Conservation (phyloP, 345 rosid genomes). For the Camelina neglecta region DNA sequence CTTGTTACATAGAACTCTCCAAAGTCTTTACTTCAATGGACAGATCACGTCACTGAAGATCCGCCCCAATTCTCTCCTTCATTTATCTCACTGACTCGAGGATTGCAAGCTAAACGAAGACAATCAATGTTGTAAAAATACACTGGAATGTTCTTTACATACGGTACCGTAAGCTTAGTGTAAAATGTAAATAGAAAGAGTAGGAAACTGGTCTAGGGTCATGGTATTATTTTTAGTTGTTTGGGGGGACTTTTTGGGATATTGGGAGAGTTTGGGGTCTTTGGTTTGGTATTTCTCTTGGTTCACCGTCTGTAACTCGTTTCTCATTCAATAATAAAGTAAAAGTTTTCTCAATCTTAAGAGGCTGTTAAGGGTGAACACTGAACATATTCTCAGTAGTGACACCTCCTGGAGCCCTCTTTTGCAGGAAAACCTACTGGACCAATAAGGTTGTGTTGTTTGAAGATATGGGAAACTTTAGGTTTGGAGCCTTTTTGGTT, state of each 20-base stretch:
- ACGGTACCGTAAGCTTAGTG: not conserved
- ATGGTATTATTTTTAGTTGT: not conserved
- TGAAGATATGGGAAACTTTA: not conserved
- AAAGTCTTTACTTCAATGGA: constrained; percentile 11
- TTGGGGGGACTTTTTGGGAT: constrained; percentile 3
- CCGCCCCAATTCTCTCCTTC: constrained; percentile 6
- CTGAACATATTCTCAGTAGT: not conserved
- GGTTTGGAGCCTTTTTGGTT: not conserved
- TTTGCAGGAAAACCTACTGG: constrained; percentile 7
- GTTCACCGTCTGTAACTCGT: constrained; percentile 14
- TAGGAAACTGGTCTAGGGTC: not conserved
- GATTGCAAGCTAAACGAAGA: constrained; percentile 5
- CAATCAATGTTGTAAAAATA: constrained; percentile 13
- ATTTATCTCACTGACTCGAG: constrained; percentile 15
- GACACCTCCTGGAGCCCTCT: not conserved
- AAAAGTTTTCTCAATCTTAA: constrained; percentile 12
- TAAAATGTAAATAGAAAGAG: constrained; percentile 8
- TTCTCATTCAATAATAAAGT: constrained; percentile 4
- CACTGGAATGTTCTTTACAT: constrained; percentile 10
- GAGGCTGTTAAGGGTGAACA: constrained; percentile 1
- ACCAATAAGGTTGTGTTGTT: not conserved
- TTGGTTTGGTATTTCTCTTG: constrained; percentile 4
- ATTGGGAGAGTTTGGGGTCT: not conserved
- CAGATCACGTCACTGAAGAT: constrained; percentile 12
- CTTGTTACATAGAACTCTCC: not conserved